Base-by-base conservation (phyloP, 1,139 yeast genomes). In the Hansenula sp. region DNA sequence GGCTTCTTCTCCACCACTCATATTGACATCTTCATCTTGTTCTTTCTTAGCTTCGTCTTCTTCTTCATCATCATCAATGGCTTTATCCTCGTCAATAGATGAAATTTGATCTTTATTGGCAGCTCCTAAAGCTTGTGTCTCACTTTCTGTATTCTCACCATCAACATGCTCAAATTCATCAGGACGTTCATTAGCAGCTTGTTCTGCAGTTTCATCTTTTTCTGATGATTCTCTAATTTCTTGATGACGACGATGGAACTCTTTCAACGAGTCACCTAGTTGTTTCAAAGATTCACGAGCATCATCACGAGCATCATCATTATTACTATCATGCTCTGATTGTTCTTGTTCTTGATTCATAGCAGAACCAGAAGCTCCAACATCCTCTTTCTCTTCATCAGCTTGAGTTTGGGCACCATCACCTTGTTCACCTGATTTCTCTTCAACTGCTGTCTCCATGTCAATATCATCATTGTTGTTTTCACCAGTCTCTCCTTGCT, bases 81-180 rank as follows among this genome's bases (percentile, higher is more conserved):
- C 96, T 77, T 77, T 82, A 14, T 80, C 82, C 38, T 90, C 96
- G 57, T 90, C 84, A 44, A 89, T 75, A 1, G 79, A 63, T 57
- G 87, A 94, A 30, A 77, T 69, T 56, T 87, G 89, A 38, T 89
- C 96, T 52, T 81, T 77, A 43, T 80, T 77, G 7, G 96, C 96
- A 34, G 94, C 81, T 20, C 97, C 98, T 43, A 92, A 66, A 0
- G 97, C 98, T 62, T 94, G 97, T 0, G 96, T 85, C 42, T 86
- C 92, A 31, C 61, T 64, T 34, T 82, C 79, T 8, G 88, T 75
- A 50, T 80, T 80, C 36, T 84, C 89, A 33, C 95, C 96, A 36
- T 87, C 92, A 42, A 88, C 74, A 59, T 92, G 97, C 60, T 90
- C 95, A 61, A 90, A 87, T 53, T 89, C 96, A 56, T 89, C 96